Evolutionary conservation across 805 yeast genomes (phyloP).

Genomic region (Monosporozyma yasuniensis): DNA sequence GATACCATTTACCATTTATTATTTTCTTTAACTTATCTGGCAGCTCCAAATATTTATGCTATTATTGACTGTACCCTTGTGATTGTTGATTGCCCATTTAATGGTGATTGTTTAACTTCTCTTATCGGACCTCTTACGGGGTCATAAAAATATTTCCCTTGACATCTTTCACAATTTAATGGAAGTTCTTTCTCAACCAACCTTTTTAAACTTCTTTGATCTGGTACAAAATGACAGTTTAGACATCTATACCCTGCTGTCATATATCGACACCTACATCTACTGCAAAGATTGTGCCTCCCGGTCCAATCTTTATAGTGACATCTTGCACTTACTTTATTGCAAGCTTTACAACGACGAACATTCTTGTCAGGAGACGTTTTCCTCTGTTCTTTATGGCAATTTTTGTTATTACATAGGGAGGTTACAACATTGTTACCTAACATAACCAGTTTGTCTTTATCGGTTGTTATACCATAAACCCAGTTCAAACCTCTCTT

Average conservation of each 20-base stretch:
- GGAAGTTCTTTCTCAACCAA: constrained; percentile 10
- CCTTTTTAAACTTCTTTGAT: constrained; percentile 13
- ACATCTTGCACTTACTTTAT: constrained; percentile 17
- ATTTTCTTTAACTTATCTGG: background rate
- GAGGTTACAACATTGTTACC: constrained; percentile 16
- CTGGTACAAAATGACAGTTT: constrained; percentile 21
- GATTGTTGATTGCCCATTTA: background rate
- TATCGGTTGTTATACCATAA: constrained; percentile 14
- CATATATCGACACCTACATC: constrained; percentile 21
- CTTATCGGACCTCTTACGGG: constrained; percentile 13
- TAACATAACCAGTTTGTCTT: constrained; percentile 13
- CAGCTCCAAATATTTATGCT: background rate
- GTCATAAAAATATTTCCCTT: constrained; percentile 12
- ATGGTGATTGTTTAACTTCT: background rate
- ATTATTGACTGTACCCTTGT: background rate
- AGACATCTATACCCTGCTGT: constrained; percentile 20
- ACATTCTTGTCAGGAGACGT: constrained; percentile 11
- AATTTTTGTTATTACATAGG: constrained; percentile 7
- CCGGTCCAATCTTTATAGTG: constrained; percentile 25
- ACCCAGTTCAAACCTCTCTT: constrained; percentile 15
- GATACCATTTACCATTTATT: too few relatives aligned
- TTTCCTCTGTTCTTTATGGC: constrained; percentile 15
- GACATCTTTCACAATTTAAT: constrained; percentile 8
- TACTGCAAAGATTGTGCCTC: constrained; percentile 16
- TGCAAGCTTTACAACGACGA: constrained; percentile 21